Conservation (phyloP, 306 rosid genomes). For the Lupinus albus region DNA sequence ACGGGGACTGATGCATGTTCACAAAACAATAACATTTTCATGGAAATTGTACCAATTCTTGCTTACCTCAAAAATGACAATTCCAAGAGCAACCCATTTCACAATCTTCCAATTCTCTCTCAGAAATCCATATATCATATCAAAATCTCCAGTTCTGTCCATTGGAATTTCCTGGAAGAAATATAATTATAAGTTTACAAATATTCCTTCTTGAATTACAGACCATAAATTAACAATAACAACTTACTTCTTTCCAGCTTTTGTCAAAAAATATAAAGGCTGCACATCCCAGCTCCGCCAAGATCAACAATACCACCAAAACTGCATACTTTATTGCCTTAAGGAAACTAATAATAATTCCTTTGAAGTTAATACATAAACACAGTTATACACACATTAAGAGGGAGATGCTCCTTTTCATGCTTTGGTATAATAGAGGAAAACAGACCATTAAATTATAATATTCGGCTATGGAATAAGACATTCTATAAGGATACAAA, state of each 20-base stretch:
- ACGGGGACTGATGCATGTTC: slow-evolving; percentile 27
- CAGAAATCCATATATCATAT: slow-evolving; percentile 67
- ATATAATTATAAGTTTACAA: slow-evolving; percentile 35
- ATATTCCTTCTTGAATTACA: slow-evolving; percentile 33
- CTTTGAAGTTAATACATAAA: slow-evolving; percentile 14
- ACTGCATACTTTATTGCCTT: slow-evolving; percentile 70
- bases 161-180: slow-evolving; percentile 74
- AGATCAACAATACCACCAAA: slow-evolving; percentile 72
- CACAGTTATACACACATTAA: neutral
- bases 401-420: slow-evolving; percentile 21
- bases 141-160: slow-evolving; percentile 80
- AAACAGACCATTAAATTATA: slow-evolving; percentile 7
- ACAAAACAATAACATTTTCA: slow-evolving; percentile 21
- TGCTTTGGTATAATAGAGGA: slow-evolving; percentile 9
- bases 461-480: slow-evolving; percentile 27
- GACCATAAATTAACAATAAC: slow-evolving; percentile 12
- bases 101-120: slow-evolving; percentile 73
- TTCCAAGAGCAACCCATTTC: slow-evolving; percentile 93
- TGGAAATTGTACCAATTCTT: slow-evolving; percentile 3
- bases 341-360: slow-evolving; percentile 58
- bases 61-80: slow-evolving; percentile 82
- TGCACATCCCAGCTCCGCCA: slow-evolving; percentile 80
- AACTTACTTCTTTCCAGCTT: slow-evolving; percentile 79
- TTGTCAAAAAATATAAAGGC: slow-evolving; percentile 90
- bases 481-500: slow-evolving; percentile 79